phyloP scores from a whole-genome alignment of 306 rosid genomes.

The Sesbania bispinosa region DNA sequence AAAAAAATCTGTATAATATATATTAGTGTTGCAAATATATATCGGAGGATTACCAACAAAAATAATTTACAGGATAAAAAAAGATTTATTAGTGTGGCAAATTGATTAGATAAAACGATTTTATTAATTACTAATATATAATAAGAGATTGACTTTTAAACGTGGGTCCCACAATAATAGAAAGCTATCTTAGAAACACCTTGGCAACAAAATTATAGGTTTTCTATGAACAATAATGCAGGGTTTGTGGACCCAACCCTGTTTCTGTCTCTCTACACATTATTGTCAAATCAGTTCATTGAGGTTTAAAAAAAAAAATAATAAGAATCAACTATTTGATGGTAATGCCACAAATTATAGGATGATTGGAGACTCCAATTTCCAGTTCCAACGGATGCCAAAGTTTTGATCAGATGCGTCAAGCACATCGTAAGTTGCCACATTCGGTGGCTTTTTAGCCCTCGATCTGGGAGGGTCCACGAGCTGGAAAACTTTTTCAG shows the following conservation, averaged over 20 bases:
- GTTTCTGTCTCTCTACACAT: background rate
- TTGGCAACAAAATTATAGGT: background rate
- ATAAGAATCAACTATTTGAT: background rate
- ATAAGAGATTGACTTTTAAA: constrained; percentile 22
- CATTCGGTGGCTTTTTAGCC: no score
- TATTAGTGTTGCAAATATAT: no score
- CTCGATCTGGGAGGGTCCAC: no score
- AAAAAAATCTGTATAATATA: no score
- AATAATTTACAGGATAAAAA: no score
- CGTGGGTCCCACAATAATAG: background rate
- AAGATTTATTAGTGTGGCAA: no score
- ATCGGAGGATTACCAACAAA: no score
- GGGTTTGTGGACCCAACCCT: background rate
- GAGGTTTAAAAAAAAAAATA: background rate
- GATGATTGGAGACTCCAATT: background rate
- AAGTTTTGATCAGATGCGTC: no score
- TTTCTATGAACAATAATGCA: constrained; percentile 23
- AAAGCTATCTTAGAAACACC: background rate
- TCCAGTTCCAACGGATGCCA: no score
- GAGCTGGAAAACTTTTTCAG: no score
- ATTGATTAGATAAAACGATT: no score
- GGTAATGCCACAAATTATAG: background rate
- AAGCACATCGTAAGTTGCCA: no score
- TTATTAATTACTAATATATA: background rate
- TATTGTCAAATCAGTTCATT: background rate